A percentile compares a stretch with the other conserved stretches of the same genome.
Conservation (phyloP, 805 yeast genomes). For the Zygotorulaspora florentina region DNA sequence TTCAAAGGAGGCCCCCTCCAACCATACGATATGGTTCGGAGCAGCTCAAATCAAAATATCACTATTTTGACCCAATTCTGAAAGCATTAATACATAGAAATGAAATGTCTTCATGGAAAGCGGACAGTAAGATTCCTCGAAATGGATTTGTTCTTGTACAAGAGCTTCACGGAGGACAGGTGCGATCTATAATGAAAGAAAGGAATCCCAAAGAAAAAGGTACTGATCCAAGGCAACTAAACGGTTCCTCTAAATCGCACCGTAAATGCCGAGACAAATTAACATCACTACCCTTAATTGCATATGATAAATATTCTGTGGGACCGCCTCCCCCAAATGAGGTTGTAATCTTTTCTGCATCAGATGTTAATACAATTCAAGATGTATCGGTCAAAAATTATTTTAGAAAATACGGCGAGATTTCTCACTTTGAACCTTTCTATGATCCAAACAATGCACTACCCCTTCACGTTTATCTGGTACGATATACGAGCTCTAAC, state of each 20-base stretch:
- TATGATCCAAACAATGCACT: conserved; percentile 73
- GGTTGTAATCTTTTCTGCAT: conserved; percentile 58
- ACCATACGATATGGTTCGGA: conserved; percentile 22
- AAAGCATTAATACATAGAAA: conserved; percentile 20
- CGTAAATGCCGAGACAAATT: conserved; percentile 19
- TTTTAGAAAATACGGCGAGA: conserved; percentile 58
- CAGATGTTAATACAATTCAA: conserved; percentile 16
- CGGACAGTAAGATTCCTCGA: conserved; percentile 19
- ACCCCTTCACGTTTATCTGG: conserved; percentile 67
- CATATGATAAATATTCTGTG: conserved; percentile 66
- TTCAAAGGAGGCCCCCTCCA: conserved; percentile 22
- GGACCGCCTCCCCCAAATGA: conserved; percentile 73
- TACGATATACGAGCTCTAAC: conserved; percentile 54
- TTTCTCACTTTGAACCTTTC: conserved; percentile 53
- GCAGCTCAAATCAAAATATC: conserved; percentile 25
- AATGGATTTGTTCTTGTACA: conserved; percentile 26
- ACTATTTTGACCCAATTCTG: conserved; percentile 29
- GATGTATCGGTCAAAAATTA: conserved; percentile 41
- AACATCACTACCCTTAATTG: conserved; percentile 28
- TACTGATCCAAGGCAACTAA: conserved; percentile 27
- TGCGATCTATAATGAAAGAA: conserved; percentile 17
- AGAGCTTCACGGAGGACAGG: conserved; percentile 16
- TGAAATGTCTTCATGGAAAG: conserved; percentile 27
- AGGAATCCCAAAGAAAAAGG: conserved; percentile 19
- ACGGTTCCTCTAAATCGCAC: conserved; percentile 4